Base-by-base conservation (phyloP, 2,329 filamentous ascomycete genomes). In the Ophiostoma angusticollis region DNA sequence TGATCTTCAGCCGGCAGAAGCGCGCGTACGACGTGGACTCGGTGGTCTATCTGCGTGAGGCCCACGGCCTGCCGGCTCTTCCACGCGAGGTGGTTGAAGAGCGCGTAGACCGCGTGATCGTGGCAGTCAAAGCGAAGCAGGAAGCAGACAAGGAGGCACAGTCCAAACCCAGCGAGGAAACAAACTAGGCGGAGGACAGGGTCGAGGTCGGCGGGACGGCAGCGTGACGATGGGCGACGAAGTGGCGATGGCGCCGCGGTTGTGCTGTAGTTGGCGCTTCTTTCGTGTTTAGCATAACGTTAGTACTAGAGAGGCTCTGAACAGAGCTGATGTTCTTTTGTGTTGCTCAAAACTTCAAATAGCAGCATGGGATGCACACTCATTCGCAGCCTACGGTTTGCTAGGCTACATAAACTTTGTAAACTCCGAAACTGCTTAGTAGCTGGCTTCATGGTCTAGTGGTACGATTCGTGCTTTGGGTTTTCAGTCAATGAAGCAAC, bases 381-480 rank as follows among this genome's bases (percentile, higher is more conserved):
- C n/a, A n/a, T n/a, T n/a, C n/a, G n/a, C n/a, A n/a, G n/a, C n/a
- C n/a, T n/a, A n/a, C n/a, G n/a, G n/a, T n/a, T n/a, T n/a, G n/a
- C n/a, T 32, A 31, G 22, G 18, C 31, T 33, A 42, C 17, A 38
- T 34, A 30, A 23, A 12, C 3, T 1, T n/a, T 6, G 3, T 16
- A 16, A 31, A 25, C 5, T 18, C 8, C 16, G 18, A 9, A 31
- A 16, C 28, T 13, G n/a, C 4, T 13, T 9, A 36, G 22, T 9
- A 33, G 17, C 31, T 19, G 41, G 43, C 43, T 47, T 31, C 32
- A 33, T 45, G 43, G 45, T 47, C 45, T 47, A 47, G 45, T 45
- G 45, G 45, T 47, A 47, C 44, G 46, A 47, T 46, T 46, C 46
- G 42, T 47, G 44, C 42, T 48, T 48, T 48, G 41, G 45, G 45